These are phyloP conservation scores for Lagenaria siceraria DNA, from an alignment of 306 rosid species.

Conservation along the genomic window DNA sequence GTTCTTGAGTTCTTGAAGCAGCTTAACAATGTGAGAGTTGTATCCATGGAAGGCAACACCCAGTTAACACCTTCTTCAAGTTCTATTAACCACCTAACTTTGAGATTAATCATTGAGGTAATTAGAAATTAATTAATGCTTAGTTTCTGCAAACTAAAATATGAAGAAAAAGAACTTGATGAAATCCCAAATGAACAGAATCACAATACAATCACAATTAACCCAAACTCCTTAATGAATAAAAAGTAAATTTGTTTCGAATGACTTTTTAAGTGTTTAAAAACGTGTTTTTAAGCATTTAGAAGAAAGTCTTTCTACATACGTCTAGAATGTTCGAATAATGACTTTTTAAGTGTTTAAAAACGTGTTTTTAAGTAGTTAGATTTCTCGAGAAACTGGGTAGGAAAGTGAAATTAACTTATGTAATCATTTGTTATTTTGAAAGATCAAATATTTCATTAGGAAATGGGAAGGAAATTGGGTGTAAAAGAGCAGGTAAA, in stretches of 20 bases:
- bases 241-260: no score
- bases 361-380: no score
- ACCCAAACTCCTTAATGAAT: neutral
- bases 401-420: neutral
- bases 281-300: no score
- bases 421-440: neutral
- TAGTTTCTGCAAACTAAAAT: neutral
- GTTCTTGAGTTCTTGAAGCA: slow-evolving; percentile 56
- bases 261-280: no score
- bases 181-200: neutral
- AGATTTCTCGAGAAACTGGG: neutral
- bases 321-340: no score
- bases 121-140: neutral
- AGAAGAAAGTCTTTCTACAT: no score
- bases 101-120: slow-evolving; percentile 77
- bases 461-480: slow-evolving; percentile 5
- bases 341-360: no score
- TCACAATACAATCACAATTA: neutral
- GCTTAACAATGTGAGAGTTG: slow-evolving; percentile 28
- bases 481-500: neutral
- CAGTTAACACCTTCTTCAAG: slow-evolving; percentile 22
- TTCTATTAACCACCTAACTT: slow-evolving; percentile 24
- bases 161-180: neutral
- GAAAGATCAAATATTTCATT: neutral
- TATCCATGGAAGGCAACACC: slow-evolving; percentile 51